These are phyloP conservation scores for Ascochyta rabiei DNA, from an alignment of 2,329 filamentous ascomycete genomes.

Conservation along the genomic window DNA sequence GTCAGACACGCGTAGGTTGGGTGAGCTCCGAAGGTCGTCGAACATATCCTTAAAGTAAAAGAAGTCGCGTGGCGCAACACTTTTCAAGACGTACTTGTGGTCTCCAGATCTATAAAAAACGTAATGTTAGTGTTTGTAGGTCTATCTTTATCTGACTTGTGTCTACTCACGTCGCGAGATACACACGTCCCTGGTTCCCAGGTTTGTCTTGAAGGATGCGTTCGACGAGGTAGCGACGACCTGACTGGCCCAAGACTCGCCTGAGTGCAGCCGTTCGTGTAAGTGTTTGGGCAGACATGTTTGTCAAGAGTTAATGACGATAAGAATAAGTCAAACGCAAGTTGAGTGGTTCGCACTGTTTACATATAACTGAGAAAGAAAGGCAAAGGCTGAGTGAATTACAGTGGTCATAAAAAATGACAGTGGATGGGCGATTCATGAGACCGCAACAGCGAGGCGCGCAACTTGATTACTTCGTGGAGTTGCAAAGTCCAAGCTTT, in stretches of 20 bases:
- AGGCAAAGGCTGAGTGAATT: neutral
- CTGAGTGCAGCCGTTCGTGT: constrained; percentile 1
- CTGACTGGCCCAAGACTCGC: constrained; percentile 9
- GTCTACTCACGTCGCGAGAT: constrained; percentile 17
- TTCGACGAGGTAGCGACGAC: constrained; percentile 12
- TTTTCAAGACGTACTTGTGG: constrained; percentile 14
- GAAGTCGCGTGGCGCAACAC: constrained; percentile 5
- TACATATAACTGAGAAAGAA: neutral
- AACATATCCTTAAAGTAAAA: constrained; percentile 18
- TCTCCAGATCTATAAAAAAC: neutral
- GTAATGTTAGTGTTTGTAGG: neutral
- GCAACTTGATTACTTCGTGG: neutral
- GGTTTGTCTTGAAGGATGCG: constrained; percentile 12
- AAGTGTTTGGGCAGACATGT: constrained; percentile 46
- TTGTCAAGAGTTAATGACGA: constrained; percentile 46
- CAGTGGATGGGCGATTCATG: neutral
- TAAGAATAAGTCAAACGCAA: neutral
- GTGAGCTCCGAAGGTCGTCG: constrained; percentile 14
- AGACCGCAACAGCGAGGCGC: neutral
- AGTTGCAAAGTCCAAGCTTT: neutral
- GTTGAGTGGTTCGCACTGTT: neutral
- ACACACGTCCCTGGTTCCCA: constrained; percentile 8
- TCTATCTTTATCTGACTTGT: neutral
- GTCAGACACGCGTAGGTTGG: constrained; percentile 22
- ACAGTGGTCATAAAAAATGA: neutral